phyloP scores from a whole-genome alignment of 2,329 filamentous ascomycete species.

The Canariomyces notabilis region DNA sequence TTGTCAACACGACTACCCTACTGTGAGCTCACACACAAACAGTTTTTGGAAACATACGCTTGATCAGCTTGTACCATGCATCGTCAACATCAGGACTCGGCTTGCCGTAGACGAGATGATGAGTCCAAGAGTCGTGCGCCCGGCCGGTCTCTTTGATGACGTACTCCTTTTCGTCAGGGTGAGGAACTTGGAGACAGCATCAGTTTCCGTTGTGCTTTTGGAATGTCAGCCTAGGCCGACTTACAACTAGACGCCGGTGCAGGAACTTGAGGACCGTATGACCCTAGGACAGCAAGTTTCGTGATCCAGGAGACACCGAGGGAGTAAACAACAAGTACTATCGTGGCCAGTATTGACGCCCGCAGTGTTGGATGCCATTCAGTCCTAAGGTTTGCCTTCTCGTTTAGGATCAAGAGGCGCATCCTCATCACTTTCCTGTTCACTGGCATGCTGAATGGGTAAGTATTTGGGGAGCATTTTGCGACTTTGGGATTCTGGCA shows the following conservation, averaged over 20 bases:
- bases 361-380: neutral
- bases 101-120: slow-evolving; percentile 7
- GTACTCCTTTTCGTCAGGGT: slow-evolving; percentile 11
- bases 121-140: neutral
- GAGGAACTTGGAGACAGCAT: slow-evolving; percentile 5
- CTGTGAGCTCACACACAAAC: neutral
- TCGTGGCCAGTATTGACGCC: neutral
- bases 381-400: neutral
- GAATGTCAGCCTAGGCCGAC: neutral
- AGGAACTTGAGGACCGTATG: neutral
- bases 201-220: neutral
- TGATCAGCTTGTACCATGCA: slow-evolving; percentile 7
- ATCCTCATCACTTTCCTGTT: neutral
- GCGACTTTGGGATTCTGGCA: too few species aligned
- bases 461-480: neutral
- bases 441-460: neutral
- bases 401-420: neutral
- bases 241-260: slow-evolving; percentile 4
- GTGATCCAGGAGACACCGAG: slow-evolving; percentile 1
- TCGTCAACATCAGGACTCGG: slow-evolving; percentile 9
- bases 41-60: neutral
- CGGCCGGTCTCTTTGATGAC: slow-evolving; percentile 6
- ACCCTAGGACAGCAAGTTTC: neutral
- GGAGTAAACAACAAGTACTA: neutral
- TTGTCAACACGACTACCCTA: neutral